Evolutionary conservation across 768 basidiomycete genomes (phyloP), one percentile per base, ranked within the genome.

Genomic region (Lactarius pseudohatsudake): DNA sequence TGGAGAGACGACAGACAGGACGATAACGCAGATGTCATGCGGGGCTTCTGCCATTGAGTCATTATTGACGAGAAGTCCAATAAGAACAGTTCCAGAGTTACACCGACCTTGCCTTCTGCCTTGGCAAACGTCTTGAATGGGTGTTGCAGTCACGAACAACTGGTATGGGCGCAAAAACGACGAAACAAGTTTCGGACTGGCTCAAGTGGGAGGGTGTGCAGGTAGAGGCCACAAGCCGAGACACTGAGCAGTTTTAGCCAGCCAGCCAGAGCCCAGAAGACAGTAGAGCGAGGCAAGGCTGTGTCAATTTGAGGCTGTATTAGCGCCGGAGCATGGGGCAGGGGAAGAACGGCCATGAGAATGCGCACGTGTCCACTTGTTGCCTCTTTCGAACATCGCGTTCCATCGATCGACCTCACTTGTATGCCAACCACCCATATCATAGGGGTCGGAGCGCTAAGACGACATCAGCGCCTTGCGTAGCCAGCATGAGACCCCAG

Each of bases 1-100:
- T 53, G 26, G 11, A 53, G 11, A 53, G 50, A 53, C 7, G 20
- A 45, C 9, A 20, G 43, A 45, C 43, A 15, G 13, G 13, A 13
- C 26, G 50, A 53, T 53, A 53, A 53, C 50, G n/a, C 6, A 53
- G 50, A 53, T 26, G 6, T 15, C 50, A 53, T 59, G 58, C 45
- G 64, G 58, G 57, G 28, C 64, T 64, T 64, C 64, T 54, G 58
- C 64, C 9, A 64, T 64, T 64, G 57, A 59, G 47, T 38, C 10
- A n/a, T n/a, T 47, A 22, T 50, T 9, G 26, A 53, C 26, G 50
- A 53, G 50, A 50, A 53, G 50, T 13, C 1, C 47, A 26, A 53
- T 4, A 26, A 32, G 54, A 56, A 5, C 30, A 32, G 20, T 9
- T 32, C 30, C 18, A 30, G 55, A 5, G 20, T 30, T 13, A 34